Conservation (phyloP, 805 yeast species). For the Ogataea corticis region DNA sequence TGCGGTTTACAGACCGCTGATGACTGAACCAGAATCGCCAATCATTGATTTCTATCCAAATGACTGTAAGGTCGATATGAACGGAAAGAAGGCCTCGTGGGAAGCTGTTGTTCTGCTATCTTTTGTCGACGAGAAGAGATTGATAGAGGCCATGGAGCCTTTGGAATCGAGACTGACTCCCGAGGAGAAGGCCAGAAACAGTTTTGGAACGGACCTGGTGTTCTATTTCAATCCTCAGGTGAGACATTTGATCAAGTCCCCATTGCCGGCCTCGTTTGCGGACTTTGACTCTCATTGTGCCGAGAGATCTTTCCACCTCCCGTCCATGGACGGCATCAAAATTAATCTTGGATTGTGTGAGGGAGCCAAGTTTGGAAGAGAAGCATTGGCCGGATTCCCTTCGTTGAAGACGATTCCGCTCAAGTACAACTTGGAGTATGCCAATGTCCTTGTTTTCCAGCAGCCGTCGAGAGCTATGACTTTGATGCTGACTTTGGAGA, state of each 20-base stretch:
- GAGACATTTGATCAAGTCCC: slow-evolving; percentile 65
- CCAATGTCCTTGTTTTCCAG: slow-evolving; percentile 76
- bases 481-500: slow-evolving; percentile 62
- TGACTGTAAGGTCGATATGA: slow-evolving; percentile 83
- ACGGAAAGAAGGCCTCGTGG: slow-evolving; percentile 96
- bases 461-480: slow-evolving; percentile 84
- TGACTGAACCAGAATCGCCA: slow-evolving; percentile 85
- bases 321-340: slow-evolving; percentile 42
- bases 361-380: slow-evolving; percentile 69
- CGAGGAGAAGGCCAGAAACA: slow-evolving; percentile 73
- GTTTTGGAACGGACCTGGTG: slow-evolving; percentile 66
- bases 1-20: slow-evolving; percentile 68
- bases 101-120: slow-evolving; percentile 93
- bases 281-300: slow-evolving; percentile 81
- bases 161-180: slow-evolving; percentile 59
- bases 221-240: slow-evolving; percentile 79
- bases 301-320: slow-evolving; percentile 57
- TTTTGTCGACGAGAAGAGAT: slow-evolving; percentile 82
- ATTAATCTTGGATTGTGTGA: slow-evolving; percentile 58
- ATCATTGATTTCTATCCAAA: slow-evolving; percentile 88
- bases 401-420: slow-evolving; percentile 71
- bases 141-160: slow-evolving; percentile 72
- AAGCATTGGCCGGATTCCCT: slow-evolving; percentile 88
- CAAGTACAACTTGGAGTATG: slow-evolving; percentile 50
- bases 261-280: slow-evolving; percentile 72